Conservation (phyloP, 192 early-diverging fungal species). For the Coemansia guatemalensis region DNA sequence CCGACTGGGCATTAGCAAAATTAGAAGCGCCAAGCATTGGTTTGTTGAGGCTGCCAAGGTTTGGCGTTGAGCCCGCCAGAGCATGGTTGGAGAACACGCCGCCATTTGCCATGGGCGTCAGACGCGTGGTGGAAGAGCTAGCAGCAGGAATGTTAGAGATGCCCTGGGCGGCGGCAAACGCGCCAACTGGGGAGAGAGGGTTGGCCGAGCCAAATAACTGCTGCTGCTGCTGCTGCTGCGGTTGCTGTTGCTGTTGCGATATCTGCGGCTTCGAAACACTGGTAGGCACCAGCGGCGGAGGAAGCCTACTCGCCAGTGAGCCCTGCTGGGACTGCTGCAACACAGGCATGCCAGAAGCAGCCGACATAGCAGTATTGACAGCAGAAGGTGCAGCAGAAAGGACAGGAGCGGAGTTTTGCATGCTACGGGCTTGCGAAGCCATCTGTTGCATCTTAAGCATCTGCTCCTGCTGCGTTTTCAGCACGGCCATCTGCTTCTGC, state of each 20-base stretch:
- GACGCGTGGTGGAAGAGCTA: conserved; percentile 30
- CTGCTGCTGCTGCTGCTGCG: conserved; percentile 21
- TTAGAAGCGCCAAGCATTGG: conserved; percentile 1
- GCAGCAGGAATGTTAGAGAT: conserved; percentile 28
- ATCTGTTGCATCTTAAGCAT: conserved; percentile 55
- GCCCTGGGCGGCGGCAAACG: conserved; percentile 25
- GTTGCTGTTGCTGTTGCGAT: conserved; percentile 7
- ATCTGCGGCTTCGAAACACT: conserved; percentile 20
- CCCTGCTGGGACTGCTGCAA: conserved; percentile 19
- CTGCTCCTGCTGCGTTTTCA: conserved; percentile 49
- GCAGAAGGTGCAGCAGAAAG: not conserved
- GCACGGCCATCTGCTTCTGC: conserved; percentile 37
- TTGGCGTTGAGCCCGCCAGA: conserved; percentile 41
- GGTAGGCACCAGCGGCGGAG: conserved; percentile 44
- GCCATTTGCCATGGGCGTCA: conserved; percentile 5
- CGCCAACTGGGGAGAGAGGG: conserved; percentile 7
- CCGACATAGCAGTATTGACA: not conserved
- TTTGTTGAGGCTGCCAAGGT: conserved; percentile 35
- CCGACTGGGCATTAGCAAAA: conserved; percentile 12
- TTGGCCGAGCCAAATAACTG: conserved; percentile 11
- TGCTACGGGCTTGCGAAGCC: conserved; percentile 32
- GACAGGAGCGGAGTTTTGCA: not conserved
- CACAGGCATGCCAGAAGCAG: conserved; percentile 3
- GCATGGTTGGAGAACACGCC: conserved; percentile 36
- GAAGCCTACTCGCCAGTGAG: conserved; percentile 38